Conservation (phyloP, 164 flowering plant genomes). For the Aristolochia fimbriata region DNA sequence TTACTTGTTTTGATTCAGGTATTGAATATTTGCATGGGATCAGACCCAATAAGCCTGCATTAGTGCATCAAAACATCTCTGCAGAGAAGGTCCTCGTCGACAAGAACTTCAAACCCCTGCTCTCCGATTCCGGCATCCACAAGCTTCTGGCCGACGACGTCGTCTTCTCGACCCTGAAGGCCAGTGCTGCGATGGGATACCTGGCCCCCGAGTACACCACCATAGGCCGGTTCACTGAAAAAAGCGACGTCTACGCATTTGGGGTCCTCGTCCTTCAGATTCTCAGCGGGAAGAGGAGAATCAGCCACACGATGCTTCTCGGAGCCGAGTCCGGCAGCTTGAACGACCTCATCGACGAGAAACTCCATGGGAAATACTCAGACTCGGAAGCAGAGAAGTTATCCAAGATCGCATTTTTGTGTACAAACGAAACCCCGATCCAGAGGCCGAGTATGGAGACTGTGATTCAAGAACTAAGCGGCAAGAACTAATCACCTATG, state of each 20-base stretch:
- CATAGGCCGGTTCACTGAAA: conserved; percentile 79
- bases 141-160: conserved; percentile 80
- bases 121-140: conserved; percentile 72
- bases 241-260: conserved; percentile 86
- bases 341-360: conserved; percentile 57
- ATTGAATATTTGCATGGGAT: conserved; percentile 57
- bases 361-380: conserved; percentile 53
- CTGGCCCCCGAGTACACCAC: conserved; percentile 90
- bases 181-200: conserved; percentile 97
- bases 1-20: conserved; percentile 37
- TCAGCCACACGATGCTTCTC: conserved; percentile 27
- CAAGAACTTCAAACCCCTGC: conserved; percentile 47
- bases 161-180: conserved; percentile 76
- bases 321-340: conserved; percentile 45
- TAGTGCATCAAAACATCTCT: conserved; percentile 80
- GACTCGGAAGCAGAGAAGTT: conserved; percentile 62
- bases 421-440: conserved; percentile 65
- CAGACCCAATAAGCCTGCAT: conserved; percentile 40
- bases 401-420: conserved; percentile 43
- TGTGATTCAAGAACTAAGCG: conserved; percentile 53
- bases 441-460: conserved; percentile 54
- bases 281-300: conserved; percentile 50
- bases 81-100: conserved; percentile 85
- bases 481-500: not conserved
- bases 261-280: conserved; percentile 73